Percentiles rank a stretch among this genome's conserved stretches.
phyloP scores from a whole-genome alignment of 306 rosid genomes.

The Morella rubra region DNA sequence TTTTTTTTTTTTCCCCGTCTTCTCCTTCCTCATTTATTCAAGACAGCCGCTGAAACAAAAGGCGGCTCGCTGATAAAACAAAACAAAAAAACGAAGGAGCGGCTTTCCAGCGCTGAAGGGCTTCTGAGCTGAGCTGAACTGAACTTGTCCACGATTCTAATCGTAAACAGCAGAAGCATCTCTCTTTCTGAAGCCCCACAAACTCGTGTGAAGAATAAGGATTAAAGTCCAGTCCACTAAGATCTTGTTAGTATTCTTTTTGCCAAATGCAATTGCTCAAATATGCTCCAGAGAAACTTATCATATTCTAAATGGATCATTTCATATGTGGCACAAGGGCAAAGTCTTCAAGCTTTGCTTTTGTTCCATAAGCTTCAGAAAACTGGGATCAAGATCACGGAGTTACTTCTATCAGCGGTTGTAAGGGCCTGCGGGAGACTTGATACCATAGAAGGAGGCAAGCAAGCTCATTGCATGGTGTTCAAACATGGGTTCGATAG shows the following conservation, averaged over 20 bases:
- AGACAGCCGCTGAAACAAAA: too few relatives aligned
- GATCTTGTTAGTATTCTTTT: neutral
- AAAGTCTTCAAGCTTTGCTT: constrained; percentile 23
- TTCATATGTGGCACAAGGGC: constrained; percentile 16
- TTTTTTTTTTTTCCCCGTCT: too few relatives aligned
- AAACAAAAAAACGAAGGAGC: neutral
- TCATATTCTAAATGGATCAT: constrained; percentile 16
- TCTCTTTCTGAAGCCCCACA: neutral
- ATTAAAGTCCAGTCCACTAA: neutral
- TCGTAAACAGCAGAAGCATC: neutral
- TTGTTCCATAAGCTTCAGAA: constrained; percentile 18
- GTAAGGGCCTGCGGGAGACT: constrained; percentile 28
- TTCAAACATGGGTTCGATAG: constrained; percentile 22
- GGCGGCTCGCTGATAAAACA: too few relatives aligned
- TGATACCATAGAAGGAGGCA: constrained; percentile 25
- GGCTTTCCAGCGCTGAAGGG: neutral
- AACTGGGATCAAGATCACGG: constrained; percentile 21
- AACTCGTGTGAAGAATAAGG: neutral
- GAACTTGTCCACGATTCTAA: neutral
- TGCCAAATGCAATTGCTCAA: neutral
- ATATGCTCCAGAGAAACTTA: constrained; percentile 1
- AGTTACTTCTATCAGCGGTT: constrained; percentile 35
- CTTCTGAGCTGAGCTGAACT: neutral
- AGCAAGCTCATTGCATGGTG: constrained; percentile 30
- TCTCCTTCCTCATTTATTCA: too few relatives aligned